Evolutionary conservation across 805 yeast species (phyloP), one percentile per base, ranked within the genome.

Genomic region (Suhomyces sp.): DNA sequence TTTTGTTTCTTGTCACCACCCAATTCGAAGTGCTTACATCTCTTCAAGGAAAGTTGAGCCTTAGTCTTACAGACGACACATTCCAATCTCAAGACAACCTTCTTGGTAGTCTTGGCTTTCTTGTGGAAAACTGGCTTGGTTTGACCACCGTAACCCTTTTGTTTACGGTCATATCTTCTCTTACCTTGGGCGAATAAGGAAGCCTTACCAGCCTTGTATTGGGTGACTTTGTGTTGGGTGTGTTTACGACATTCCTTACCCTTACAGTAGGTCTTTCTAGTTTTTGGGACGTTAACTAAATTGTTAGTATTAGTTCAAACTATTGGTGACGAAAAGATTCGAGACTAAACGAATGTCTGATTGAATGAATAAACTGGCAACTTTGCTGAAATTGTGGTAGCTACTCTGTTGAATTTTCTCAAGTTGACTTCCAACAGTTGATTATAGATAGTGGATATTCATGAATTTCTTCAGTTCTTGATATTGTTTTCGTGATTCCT

Each of bases 1-100:
- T 94, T 94, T 84, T 94, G 97, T 84, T 94, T 94, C 89, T 89
- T 94, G 86, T 94, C 99, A 85, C 99, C 99, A 87, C 99, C 99
- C 77, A 94, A 91, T 85, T 94, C 99, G 81, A 94, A 94, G 85
- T 94, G 99, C 94, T 94, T 94, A 87, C 98, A 94, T 86, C 99
- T 90, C 94, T 94, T 94, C 80, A 94, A 85, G 59, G 97, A 76
- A 68, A 94, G 85, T 85, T 94, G 99, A 72, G 96, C 87, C 88
- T 91, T 94, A 83, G 97, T 88, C 91, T 94, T 94, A 84, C 99
- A 94, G 70, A 79, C 84, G 71, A 92, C 90, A 89, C 99, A 94
- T 85, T 94, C 99, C 76, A 94, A 87, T 85, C 97, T 93, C 77
- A 94, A 87, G 65, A 94, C 99, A 78, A 94, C 96, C 89, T 94